These are phyloP conservation scores for Psilocybe tampanensis DNA, from an alignment of 768 basidiomycete genomes.

Conservation along the genomic window DNA sequence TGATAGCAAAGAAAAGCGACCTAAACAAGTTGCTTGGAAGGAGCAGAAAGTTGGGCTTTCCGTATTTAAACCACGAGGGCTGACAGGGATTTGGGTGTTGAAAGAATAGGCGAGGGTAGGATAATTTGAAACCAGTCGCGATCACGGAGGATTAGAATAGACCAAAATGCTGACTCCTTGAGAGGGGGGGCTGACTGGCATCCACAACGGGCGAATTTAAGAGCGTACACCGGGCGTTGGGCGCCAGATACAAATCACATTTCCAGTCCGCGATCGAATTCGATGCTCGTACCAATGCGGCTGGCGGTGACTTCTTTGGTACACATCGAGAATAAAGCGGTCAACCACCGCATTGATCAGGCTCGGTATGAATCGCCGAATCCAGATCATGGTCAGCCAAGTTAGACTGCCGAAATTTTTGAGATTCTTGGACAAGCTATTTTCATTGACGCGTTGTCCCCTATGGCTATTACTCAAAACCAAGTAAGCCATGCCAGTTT, in stretches of 20 bases:
- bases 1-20: conserved; percentile 8
- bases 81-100: background rate
- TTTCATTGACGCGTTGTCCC: background rate
- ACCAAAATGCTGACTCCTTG: conserved; percentile 11
- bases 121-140: conserved; percentile 10
- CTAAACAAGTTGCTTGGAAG: conserved; percentile 9
- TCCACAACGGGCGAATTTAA: conserved; percentile 6
- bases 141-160: conserved; percentile 11
- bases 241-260: background rate
- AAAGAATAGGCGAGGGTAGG: background rate
- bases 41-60: background rate
- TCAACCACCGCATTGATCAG: background rate
- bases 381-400: background rate
- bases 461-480: conserved; percentile 15
- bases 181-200: conserved; percentile 11
- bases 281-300: conserved; percentile 7
- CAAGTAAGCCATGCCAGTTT: background rate
- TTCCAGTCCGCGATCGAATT: conserved; percentile 1
- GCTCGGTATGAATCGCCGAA: conserved; percentile 1
- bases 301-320: conserved; percentile 6
- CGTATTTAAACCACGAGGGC: conserved; percentile 17
- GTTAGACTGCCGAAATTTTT: background rate
- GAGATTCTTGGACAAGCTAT: background rate
- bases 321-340: conserved; percentile 5
- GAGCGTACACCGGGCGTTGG: background rate